These are phyloP conservation scores for Aotearoamyces nothofagi DNA, from an alignment of 2,329 filamentous ascomycete genomes.

Conservation along the genomic window DNA sequence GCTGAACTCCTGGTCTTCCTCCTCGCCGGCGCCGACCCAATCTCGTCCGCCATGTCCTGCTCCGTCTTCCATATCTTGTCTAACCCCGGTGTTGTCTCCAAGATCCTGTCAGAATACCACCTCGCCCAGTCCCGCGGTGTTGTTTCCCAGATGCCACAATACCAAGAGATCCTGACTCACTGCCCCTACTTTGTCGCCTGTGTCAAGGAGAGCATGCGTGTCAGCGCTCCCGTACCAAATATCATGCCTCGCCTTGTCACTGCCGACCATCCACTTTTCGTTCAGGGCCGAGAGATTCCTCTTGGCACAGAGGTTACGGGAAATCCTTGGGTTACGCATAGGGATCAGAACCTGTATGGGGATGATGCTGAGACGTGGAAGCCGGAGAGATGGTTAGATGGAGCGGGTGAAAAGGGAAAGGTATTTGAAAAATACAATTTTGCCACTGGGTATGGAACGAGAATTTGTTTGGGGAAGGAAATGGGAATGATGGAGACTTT, in stretches of 20 bases:
- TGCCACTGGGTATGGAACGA: not conserved
- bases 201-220: not conserved
- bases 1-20: not conserved
- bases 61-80: not conserved
- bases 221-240: not conserved
- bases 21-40: not conserved
- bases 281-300: too few relatives aligned
- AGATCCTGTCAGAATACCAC: too few relatives aligned
- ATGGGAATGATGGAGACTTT: not conserved
- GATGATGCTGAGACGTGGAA: too few relatives aligned
- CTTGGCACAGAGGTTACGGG: too few relatives aligned
- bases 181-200: not conserved
- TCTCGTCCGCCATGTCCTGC: not conserved
- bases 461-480: not conserved
- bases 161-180: not conserved
- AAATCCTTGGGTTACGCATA: too few relatives aligned
- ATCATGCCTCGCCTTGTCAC: not conserved
- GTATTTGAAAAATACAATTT: not conserved
- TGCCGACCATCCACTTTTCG: not conserved
- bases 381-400: too few relatives aligned
- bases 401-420: not conserved
- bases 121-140: constrained; percentile 7
- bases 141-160: constrained; percentile 4
- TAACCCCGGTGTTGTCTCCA: too few relatives aligned
- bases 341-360: too few relatives aligned